These are phyloP conservation scores for Albophoma yamanashiensis DNA, from an alignment of 2,329 filamentous ascomycete species.

Conservation along the genomic window DNA sequence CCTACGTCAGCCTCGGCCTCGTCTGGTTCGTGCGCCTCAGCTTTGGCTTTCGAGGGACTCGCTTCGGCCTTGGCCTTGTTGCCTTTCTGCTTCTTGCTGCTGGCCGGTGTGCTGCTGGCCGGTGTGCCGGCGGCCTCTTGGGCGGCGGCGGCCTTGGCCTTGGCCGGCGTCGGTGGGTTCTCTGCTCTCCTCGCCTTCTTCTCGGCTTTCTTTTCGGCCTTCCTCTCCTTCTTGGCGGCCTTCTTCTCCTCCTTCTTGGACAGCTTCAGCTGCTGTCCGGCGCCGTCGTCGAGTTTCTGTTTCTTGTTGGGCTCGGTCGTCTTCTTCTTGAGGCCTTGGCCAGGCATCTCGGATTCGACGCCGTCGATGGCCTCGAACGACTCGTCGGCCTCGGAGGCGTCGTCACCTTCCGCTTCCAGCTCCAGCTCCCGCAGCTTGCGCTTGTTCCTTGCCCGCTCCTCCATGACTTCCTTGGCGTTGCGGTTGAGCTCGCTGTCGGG, in stretches of 20 bases:
- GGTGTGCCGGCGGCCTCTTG: slow-evolving; percentile 3
- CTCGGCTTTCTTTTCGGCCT: slow-evolving; percentile 18
- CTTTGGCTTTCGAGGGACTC: slow-evolving; percentile 8
- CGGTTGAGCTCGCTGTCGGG: slow-evolving; percentile 72
- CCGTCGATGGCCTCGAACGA: slow-evolving; percentile 36
- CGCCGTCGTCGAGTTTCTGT: slow-evolving; percentile 25
- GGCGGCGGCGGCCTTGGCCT: slow-evolving; percentile 2
- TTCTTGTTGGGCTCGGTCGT: slow-evolving; percentile 44
- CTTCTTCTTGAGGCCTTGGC: slow-evolving; percentile 49
- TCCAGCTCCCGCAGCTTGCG: slow-evolving; percentile 62
- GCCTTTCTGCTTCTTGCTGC: slow-evolving; percentile 15
- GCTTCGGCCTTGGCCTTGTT: slow-evolving; percentile 9
- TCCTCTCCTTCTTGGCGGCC: slow-evolving; percentile 34
- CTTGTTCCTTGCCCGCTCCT: slow-evolving; percentile 68
- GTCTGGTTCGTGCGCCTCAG: not conserved
- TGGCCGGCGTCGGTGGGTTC: slow-evolving; percentile 7
- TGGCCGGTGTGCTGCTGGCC: slow-evolving; percentile 7
- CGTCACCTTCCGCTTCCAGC: slow-evolving; percentile 36
- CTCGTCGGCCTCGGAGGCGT: slow-evolving; percentile 30
- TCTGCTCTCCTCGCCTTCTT: slow-evolving; percentile 20
- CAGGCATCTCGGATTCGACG: slow-evolving; percentile 49
- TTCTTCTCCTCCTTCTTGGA: slow-evolving; percentile 47
- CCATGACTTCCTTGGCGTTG: slow-evolving; percentile 86
- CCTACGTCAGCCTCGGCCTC: slow-evolving; percentile 3
- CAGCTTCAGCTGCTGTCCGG: slow-evolving; percentile 30